Evolutionary conservation across 2,329 filamentous ascomycete species (phyloP), one percentile per base, ranked within the genome.

Genomic region (Diaporthe destruens): DNA sequence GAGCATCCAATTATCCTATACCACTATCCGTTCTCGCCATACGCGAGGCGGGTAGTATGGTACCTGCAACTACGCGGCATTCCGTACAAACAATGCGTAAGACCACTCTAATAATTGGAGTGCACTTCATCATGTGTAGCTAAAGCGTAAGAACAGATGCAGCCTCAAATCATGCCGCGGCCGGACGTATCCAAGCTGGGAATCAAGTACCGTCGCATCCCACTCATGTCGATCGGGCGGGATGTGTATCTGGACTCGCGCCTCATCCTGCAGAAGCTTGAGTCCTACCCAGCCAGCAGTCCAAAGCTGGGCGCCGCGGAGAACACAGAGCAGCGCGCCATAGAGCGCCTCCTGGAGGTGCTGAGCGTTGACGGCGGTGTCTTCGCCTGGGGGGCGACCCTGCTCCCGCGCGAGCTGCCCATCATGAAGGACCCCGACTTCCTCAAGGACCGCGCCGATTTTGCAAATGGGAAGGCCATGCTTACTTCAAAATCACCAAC

Each of bases 191-290:
- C 83, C 23, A 82, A 84, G 1, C 85, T 94, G 18, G 91, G 90
- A 34, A 85, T 94, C 70, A 82, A 84, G 8, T 92, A 95, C 81
- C 88, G 92, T 5, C 91, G 92, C 72, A 93, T 94, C 71, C 92
- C 92, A 1, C 78, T 94, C 66, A 81, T 94, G 66, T 82, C 89
- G 29, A 90, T 94, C 76, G 92, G 91, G 20, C 85, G 88, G 7
- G 89, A 93, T 77, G 82, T 94, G 55, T 94, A 93, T 82, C 84
- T 89, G 74, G 92, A 94, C 83, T 91, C 90, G 2, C 88, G 90
- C 3, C 86, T 94, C 29, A 94, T 94, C 76, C 80, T 94, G 25
- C 80, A 81, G 34, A 91, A 90, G 79, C 88, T 94, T 1, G 90
- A 93, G 77, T 76, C 82, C 1, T 81, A 87, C 47, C 89, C 87